phyloP scores from a whole-genome alignment of 1,284 basidiomycete species.

The Naganishia sp. region DNA sequence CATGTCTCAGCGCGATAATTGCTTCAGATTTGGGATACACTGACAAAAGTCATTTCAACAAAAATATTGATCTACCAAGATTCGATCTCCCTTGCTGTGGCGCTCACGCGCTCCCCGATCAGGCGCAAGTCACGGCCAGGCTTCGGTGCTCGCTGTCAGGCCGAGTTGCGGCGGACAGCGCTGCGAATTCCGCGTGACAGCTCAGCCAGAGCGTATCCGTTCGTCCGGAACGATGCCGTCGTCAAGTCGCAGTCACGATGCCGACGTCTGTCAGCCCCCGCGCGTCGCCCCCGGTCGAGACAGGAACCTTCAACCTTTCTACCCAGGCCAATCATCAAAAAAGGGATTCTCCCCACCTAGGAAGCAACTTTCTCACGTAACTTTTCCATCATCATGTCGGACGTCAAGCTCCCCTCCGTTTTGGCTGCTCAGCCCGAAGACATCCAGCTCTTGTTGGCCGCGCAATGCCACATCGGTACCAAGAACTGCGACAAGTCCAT shows the following conservation, averaged over 20 bases:
- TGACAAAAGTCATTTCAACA: too few species aligned
- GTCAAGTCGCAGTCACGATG: constrained; percentile 24
- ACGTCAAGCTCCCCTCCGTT: constrained; percentile 80
- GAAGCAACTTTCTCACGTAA: constrained; percentile 5
- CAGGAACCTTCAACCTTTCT: constrained; percentile 25
- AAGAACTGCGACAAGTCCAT: constrained; percentile 99
- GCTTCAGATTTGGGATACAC: too few species aligned
- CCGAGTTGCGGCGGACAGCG: not conserved
- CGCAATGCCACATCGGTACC: constrained; percentile 93
- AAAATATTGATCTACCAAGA: too few species aligned
- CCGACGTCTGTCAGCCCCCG: not conserved
- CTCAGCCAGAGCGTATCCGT: not conserved
- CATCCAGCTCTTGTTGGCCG: constrained; percentile 90
- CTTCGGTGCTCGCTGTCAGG: not conserved
- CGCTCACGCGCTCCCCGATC: too few species aligned
- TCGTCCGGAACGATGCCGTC: constrained; percentile 12
- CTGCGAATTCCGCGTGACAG: not conserved
- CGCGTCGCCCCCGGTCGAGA: constrained; percentile 16
- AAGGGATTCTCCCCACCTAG: constrained; percentile 25
- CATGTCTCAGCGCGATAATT: too few species aligned
- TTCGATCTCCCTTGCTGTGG: too few species aligned
- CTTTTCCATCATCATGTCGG: constrained; percentile 35
- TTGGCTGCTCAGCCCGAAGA: constrained; percentile 96
- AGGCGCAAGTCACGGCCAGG: not conserved
- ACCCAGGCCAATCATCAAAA: constrained; percentile 23